Base-by-base conservation (phyloP, 106 monocot genomes). In the Alisma plantagoaquatica region DNA sequence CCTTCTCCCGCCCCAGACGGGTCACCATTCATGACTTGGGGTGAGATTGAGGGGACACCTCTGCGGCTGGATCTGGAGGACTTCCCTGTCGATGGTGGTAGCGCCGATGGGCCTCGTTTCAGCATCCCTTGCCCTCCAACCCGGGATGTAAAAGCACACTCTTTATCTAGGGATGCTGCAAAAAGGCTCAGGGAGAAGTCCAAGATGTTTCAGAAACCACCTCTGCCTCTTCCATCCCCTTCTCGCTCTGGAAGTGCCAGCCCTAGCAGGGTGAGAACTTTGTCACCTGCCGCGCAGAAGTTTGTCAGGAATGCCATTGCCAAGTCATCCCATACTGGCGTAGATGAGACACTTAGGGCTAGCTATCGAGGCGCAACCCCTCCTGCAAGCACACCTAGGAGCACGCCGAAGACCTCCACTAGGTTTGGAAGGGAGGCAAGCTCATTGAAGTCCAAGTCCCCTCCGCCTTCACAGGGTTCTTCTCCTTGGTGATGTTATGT, bases 21-120 rank as follows among this genome's bases (percentile, higher is more conserved):
- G 43, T 98, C 89, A 0, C 96, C 96, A 0, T 82, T 98, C 56
- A 98, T 98, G 76, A 98, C 96, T 0, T 98, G 96, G 96, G 96
- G 96, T 29, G 96, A 90, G 59, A 98, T 98, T 49, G 89, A 89
- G 25, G 96, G 96, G 15, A 90, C 96, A 2, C 96, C 96, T 0
- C 41, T 98, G 54, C 66, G 96, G 54, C 51, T 98, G 69, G 96
- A 98, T 64, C 23, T 65, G 25, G 88, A 96, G 41, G 96, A 90
- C 16, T 35, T 50, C 1, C 54, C 73, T 2, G 28, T 67, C 15
- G 80, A 53, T 14, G 75, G 70, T 22, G 88, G 78, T 20, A 79
- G 81, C 41, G 72, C 61, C 25, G 71, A 78, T 42, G 76, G 81
- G 8, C 77, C 96, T 21, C 81, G 64, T 11, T 98, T 85, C 45